Evolutionary conservation across 2,329 filamentous ascomycete species (phyloP).

Genomic region (Chaetomiaceae sp.): DNA sequence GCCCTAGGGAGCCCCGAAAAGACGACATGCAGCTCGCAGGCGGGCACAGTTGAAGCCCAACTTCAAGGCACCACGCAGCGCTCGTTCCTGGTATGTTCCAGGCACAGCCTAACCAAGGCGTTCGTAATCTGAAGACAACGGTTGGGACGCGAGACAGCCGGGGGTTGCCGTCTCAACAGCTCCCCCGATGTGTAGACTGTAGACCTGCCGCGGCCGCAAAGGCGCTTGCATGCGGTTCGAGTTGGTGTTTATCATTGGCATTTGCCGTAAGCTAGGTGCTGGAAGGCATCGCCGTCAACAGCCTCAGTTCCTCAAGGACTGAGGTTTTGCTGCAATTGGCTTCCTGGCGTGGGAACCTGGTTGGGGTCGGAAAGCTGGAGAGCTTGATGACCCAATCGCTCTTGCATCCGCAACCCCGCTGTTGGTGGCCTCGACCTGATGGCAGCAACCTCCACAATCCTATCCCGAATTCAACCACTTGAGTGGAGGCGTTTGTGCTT

Average conservation of each 20-base stretch:
- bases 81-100: too few relatives aligned
- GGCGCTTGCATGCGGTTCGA: neutral
- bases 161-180: neutral
- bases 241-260: conserved; percentile 10
- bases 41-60: conserved; percentile 12
- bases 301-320: neutral
- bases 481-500: conserved; percentile 13
- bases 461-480: conserved; percentile 5
- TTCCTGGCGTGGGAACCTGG: conserved; percentile 25
- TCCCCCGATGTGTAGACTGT: neutral
- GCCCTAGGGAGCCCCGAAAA: conserved; percentile 4
- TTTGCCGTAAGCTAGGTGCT: too few relatives aligned
- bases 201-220: neutral
- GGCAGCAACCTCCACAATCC: conserved; percentile 2
- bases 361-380: neutral
- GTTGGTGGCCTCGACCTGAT: conserved; percentile 20
- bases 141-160: too few relatives aligned
- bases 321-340: conserved; percentile 23
- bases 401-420: conserved; percentile 22
- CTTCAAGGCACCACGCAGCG: neutral
- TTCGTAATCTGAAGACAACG: too few relatives aligned
- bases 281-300: neutral
- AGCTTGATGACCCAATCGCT: conserved; percentile 24
- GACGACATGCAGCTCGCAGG: conserved; percentile 12
- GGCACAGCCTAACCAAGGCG: too few relatives aligned